Evolutionary conservation across 208 protist species (phyloP).

Genomic region (Herpetomonas samuelpessoai): DNA sequence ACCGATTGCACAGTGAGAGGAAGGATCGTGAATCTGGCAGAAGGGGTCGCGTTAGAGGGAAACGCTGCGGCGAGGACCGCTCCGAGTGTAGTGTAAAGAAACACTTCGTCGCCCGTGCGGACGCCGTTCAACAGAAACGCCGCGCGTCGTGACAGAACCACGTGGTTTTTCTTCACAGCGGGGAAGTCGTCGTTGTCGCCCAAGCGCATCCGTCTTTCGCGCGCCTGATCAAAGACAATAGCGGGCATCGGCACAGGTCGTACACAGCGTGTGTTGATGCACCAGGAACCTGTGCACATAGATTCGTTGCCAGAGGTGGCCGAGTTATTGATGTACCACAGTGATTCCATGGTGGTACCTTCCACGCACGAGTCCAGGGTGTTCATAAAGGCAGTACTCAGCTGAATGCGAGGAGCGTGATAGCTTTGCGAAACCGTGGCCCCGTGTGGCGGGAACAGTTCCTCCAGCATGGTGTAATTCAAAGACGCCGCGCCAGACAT

Average conservation of each 20-base stretch:
- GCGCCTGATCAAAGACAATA: constrained; percentile 19
- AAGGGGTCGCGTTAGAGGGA: neutral
- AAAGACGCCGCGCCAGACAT: constrained; percentile 25
- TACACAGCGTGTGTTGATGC: neutral
- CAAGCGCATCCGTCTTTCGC: constrained; percentile 37
- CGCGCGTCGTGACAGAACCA: constrained; percentile 18
- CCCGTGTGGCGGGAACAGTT: constrained; percentile 13
- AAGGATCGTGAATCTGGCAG: constrained; percentile 18
- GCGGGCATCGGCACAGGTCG: neutral
- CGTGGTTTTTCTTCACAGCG: neutral
- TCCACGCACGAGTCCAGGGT: neutral
- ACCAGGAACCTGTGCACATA: neutral
- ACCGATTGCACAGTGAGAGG: constrained; percentile 22
- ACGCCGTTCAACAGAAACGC: constrained; percentile 19
- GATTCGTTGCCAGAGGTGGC: neutral
- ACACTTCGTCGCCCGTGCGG: constrained; percentile 23
- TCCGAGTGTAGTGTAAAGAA: constrained; percentile 21
- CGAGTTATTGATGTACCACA: neutral
- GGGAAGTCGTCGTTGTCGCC: constrained; percentile 17
- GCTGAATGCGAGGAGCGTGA: constrained; percentile 30
- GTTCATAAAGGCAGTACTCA: neutral
- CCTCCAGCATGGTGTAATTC: constrained; percentile 47
- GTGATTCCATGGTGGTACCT: neutral
- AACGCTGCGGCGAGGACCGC: constrained; percentile 15
- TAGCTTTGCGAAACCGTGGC: constrained; percentile 11